Conservation (phyloP, 805 yeast genomes). For the Ogataea sp. region DNA sequence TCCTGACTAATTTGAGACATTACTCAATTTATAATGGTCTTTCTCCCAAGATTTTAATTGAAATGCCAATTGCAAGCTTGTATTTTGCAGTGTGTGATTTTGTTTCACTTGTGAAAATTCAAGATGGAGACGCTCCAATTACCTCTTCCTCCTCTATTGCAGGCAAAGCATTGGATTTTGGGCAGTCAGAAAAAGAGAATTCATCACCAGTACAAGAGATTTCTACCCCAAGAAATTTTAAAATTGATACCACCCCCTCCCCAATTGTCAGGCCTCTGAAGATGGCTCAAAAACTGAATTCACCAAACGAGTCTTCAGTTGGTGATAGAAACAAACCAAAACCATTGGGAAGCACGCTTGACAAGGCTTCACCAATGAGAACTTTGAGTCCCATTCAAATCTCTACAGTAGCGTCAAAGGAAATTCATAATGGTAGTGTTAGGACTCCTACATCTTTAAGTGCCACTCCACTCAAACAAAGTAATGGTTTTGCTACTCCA, state of each 20-base stretch:
- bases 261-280: slow-evolving; percentile 52
- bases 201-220: too few species aligned
- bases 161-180: background rate
- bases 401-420: background rate
- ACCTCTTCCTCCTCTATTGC: background rate
- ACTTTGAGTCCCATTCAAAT: slow-evolving; percentile 1
- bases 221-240: background rate
- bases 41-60: slow-evolving; percentile 62
- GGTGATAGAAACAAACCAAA: background rate
- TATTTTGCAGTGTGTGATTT: slow-evolving; percentile 59
- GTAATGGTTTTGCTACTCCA: slow-evolving; percentile 4
- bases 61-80: slow-evolving; percentile 70
- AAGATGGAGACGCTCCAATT: background rate
- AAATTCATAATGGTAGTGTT: background rate
- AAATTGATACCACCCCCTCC: background rate
- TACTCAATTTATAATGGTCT: slow-evolving; percentile 54
- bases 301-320: background rate
- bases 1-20: slow-evolving; percentile 71
- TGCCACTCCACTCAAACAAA: background rate
- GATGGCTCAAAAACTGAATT: slow-evolving; percentile 48
- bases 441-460: slow-evolving; percentile 1
- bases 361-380: background rate
- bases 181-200: background rate
- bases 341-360: background rate
- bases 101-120: slow-evolving; percentile 43